Evolutionary conservation across 2,329 filamentous ascomycete species (phyloP), one percentile per base, ranked within the genome.

Genomic region (Colletotrichum sublineola): DNA sequence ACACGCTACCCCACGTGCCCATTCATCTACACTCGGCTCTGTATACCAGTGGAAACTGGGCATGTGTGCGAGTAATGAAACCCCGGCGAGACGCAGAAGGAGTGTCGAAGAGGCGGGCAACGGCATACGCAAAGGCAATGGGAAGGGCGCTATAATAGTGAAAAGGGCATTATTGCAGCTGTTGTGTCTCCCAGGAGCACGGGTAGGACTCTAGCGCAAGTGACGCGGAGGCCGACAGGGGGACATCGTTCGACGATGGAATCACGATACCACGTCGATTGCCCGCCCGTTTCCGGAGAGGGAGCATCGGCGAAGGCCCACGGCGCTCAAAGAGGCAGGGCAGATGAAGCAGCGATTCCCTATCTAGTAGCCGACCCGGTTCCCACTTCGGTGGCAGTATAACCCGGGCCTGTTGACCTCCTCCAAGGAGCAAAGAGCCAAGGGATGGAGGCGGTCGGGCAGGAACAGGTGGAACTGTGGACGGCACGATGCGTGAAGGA

Each of bases 341-440:
- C 40, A 61, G 24, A 40, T 72, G 70, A 72, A 72, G 64, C 66
- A 42, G 40, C 53, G 66, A 46, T 52, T 52, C 60, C 60, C 12
- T 40, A 63, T 48, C 46, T 72, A 60, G 66, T 55, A 65, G 53
- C 46, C 46, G 31, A 50, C 29, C 55, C 15, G n/a, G 44, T 52
- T 40, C 57, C 57, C 20, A 57, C 57, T 52, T 58, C 24, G 55
- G 33, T 52, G 38, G 61, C 38, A 60, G 36, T 42, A 33, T 44
- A 38, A 46, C 8, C 31, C 44, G 33, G 12, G 24, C 14, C n/a
- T 44, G 29, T 46, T 5, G 18, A 42, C 6, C 42, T 31, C 63
- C 48, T 14, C 46, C 18, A n/a, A 48, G n/a, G 44, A 66, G 42
- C 24, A 24, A 24, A 24, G 40, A 38, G 31, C 40, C 42, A 58